phyloP scores from a whole-genome alignment of 768 basidiomycete genomes.

The Suillus variegatus region DNA sequence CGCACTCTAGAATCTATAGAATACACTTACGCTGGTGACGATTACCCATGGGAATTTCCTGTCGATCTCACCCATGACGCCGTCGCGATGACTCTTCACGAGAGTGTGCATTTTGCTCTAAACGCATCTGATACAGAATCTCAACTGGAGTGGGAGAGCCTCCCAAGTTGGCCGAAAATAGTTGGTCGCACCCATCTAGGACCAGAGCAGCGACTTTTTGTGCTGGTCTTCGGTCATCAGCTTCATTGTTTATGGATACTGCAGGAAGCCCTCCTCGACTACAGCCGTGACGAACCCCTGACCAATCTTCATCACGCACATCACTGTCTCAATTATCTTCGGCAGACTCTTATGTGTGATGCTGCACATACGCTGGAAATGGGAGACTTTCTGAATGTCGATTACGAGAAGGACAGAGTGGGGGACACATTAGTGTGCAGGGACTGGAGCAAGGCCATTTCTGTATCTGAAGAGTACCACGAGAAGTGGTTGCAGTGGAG shows the following conservation, averaged over 20 bases:
- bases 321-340: slow-evolving; percentile 42
- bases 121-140: background rate
- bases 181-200: background rate
- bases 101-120: background rate
- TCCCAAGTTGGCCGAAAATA: background rate
- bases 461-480: slow-evolving; percentile 12
- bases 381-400: slow-evolving; percentile 32
- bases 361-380: slow-evolving; percentile 23
- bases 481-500: background rate
- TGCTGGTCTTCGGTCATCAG: background rate
- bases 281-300: background rate
- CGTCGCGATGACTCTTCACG: slow-evolving; percentile 11
- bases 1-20: background rate
- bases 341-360: slow-evolving; percentile 37
- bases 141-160: background rate
- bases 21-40: background rate
- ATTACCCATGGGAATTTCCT: background rate
- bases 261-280: background rate
- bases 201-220: background rate
- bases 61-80: slow-evolving; percentile 1
- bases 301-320: slow-evolving; percentile 21
- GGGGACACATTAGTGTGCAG: slow-evolving; percentile 21
- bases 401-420: slow-evolving; percentile 25
- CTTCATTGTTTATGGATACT: background rate
- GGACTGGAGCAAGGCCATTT: slow-evolving; percentile 25